These are phyloP conservation scores for Coniferiporia weirii DNA, from an alignment of 1,284 basidiomycete species.

Conservation along the genomic window DNA sequence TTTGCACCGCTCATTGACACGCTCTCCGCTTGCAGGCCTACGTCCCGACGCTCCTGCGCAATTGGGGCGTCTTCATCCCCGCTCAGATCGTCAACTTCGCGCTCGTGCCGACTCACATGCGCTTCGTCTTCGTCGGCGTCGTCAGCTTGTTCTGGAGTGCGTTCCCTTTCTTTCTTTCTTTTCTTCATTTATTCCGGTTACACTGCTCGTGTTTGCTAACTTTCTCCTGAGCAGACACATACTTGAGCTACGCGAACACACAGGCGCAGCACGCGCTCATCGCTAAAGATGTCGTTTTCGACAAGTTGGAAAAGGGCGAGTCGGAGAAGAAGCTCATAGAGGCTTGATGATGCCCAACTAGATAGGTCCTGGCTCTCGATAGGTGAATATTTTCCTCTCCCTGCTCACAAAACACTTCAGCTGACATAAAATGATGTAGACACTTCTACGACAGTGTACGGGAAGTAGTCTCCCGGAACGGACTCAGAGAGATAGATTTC, in stretches of 20 bases:
- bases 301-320: slow-evolving; percentile 1
- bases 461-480: too few species aligned
- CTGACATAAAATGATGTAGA: too few species aligned
- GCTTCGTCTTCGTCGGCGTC: slow-evolving; percentile 72
- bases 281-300: neutral
- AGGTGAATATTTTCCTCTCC: too few species aligned
- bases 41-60: slow-evolving; percentile 63
- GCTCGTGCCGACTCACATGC: slow-evolving; percentile 72
- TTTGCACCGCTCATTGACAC: neutral
- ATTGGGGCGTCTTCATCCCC: slow-evolving; percentile 78
- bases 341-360: neutral
- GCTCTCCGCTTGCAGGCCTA: slow-evolving; percentile 43
- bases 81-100: slow-evolving; percentile 81
- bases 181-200: slow-evolving; percentile 28
- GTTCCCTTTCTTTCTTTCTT: slow-evolving; percentile 29
- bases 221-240: slow-evolving; percentile 16
- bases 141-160: slow-evolving; percentile 85
- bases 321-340: neutral
- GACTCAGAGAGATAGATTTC: too few species aligned
- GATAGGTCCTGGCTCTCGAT: neutral
- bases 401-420: too few species aligned
- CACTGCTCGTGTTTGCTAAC: slow-evolving; percentile 24
- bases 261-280: slow-evolving; percentile 13
- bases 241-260: slow-evolving; percentile 21
- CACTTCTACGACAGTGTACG: too few species aligned